Evolutionary conservation across 805 yeast genomes (phyloP), one percentile per base, ranked within the genome.

Genomic region (Teunomyces gatunensis): DNA sequence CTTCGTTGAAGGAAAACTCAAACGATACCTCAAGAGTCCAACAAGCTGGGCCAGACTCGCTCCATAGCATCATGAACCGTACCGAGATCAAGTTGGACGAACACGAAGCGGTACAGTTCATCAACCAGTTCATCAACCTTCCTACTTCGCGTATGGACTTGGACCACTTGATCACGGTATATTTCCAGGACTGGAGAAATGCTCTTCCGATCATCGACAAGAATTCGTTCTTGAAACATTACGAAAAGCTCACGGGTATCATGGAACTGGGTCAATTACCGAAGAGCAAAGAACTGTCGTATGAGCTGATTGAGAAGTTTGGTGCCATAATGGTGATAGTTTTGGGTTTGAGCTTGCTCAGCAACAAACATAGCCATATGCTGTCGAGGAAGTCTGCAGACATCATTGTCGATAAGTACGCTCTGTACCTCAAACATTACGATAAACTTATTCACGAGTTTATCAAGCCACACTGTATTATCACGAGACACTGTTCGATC

Each of bases 151-250:
- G 84, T 47, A 61, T 80, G 20, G 80, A 81, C 48, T 63, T 88
- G 47, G 96, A 90, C 63, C 81, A 82, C 21, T 73, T 87, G 27
- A 76, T 87, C 15, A 76, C 85, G 0, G 61, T 81, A 3, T 90
- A 79, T 60, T 89, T 89, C 65, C 83, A 81, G 51, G 84, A 85
- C 48, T 90, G 96, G 96, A 84, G 87, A 25, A 74, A 78, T 21
- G 65, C 81, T 4, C 71, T 84, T 18, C 95, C 96, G 0, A 73
- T 88, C 12, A 59, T 90, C 45, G 88, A 87, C 61, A 81, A 81
- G 52, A 79, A 79, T 37, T 75, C 81, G n/a, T 90, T 90, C 57
- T 71, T 85, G 59, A 68, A 71, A 18, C 80, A 81, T 52, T 89
- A 87, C 60, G 56, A 72, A 23, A 67, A 64, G 23, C 73, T 83